Evolutionary conservation across 2,329 filamentous ascomycete species (phyloP).

Genomic region (Sclerotinia trifoliorum): DNA sequence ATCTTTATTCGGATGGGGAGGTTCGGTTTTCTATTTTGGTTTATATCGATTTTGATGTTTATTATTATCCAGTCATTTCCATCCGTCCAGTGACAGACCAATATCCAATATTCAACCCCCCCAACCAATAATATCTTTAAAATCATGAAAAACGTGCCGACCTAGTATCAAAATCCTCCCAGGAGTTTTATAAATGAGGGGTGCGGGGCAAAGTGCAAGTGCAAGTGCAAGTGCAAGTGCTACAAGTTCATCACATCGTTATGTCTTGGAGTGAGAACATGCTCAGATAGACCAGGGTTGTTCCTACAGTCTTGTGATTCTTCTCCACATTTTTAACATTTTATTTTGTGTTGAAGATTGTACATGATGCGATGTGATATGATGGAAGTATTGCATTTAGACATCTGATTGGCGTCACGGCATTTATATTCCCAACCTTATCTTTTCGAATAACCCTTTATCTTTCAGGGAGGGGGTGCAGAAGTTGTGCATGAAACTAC

Average conservation of each 20-base stretch:
- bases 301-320: slow-evolving; percentile 7
- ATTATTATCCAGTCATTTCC: background rate
- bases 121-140: background rate
- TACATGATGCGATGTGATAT: slow-evolving; percentile 3
- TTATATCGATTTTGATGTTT: background rate
- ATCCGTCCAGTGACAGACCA: slow-evolving; percentile 17
- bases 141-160: background rate
- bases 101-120: background rate
- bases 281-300: background rate
- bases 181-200: slow-evolving; percentile 1
- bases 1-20: background rate
- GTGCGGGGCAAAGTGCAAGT: slow-evolving; percentile 1
- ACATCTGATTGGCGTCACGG: slow-evolving; percentile 9
- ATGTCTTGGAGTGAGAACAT: background rate
- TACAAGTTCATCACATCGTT: slow-evolving; percentile 6
- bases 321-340: slow-evolving; percentile 5
- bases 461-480: background rate
- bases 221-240: background rate
- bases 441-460: background rate
- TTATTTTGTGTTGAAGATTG: background rate
- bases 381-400: background rate
- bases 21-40: background rate
- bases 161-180: background rate
- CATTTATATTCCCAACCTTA: background rate
- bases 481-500: background rate